Evolutionary conservation across 371 early-diverging fungal species (phyloP).

Genomic region (Mucor lusitanicus): DNA sequence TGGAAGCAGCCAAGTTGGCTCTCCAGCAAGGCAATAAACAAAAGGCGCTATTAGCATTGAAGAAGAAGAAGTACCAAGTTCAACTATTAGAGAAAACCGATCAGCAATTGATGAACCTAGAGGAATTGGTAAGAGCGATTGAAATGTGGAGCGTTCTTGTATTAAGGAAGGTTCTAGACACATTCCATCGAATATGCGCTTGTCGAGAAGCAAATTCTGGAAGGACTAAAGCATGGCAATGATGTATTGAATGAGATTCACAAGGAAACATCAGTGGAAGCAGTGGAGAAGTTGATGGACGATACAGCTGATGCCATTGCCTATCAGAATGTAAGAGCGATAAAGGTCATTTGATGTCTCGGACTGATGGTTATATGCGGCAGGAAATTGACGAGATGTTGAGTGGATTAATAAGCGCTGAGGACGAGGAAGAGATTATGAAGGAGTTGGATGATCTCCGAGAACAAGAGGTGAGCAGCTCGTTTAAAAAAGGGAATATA

Average conservation of each 20-base stretch:
- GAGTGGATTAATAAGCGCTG: conserved; percentile 67
- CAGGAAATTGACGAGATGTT: conserved; percentile 84
- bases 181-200: conserved; percentile 89
- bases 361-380: not conserved
- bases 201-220: conserved; percentile 87
- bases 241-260: conserved; percentile 85
- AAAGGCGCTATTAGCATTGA: conserved; percentile 86
- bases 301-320: conserved; percentile 95
- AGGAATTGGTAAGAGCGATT: conserved; percentile 72
- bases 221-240: conserved; percentile 84
- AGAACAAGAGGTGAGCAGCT: conserved; percentile 38
- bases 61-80: conserved; percentile 95
- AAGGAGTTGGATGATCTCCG: conserved; percentile 73
- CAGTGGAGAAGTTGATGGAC: conserved; percentile 90
- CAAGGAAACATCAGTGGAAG: conserved; percentile 91
- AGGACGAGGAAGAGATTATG: conserved; percentile 87
- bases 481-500: not conserved
- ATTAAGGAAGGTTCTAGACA: conserved; percentile 47
- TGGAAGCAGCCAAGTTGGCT: conserved; percentile 63
- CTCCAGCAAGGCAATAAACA: conserved; percentile 74
- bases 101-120: conserved; percentile 84
- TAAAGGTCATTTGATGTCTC: conserved; percentile 6
- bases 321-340: conserved; percentile 78
- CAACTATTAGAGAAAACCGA: conserved; percentile 81
- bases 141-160: not conserved